These are phyloP conservation scores for Agaricus sinodeliciosus DNA, from an alignment of 768 basidiomycete genomes.

Conservation along the genomic window DNA sequence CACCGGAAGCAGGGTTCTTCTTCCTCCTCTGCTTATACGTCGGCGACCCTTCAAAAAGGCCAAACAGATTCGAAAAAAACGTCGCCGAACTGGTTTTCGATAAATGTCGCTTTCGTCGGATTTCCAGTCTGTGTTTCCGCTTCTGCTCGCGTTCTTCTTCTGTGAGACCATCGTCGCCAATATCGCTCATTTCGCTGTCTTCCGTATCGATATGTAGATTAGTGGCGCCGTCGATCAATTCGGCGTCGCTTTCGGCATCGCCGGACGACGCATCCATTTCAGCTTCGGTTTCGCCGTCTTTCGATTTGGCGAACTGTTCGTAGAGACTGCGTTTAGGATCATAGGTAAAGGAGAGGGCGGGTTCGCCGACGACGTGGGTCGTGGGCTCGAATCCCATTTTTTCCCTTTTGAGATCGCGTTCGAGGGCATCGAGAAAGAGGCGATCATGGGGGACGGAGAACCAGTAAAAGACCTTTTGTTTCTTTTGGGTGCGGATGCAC, in stretches of 20 bases:
- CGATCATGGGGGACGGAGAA: constrained; percentile 97
- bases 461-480: constrained; percentile 99
- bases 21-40: constrained; percentile 87
- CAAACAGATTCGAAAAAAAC: constrained; percentile 35
- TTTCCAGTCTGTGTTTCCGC: constrained; percentile 70
- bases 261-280: constrained; percentile 20
- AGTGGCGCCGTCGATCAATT: constrained; percentile 15
- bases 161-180: constrained; percentile 46
- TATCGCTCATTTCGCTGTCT: constrained; percentile 15
- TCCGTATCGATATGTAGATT: constrained; percentile 11
- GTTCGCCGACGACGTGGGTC: constrained; percentile 66
- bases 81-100: constrained; percentile 6
- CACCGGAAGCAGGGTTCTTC: constrained; percentile 42
- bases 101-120: constrained; percentile 15
- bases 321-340: constrained; percentile 81
- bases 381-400: constrained; percentile 87
- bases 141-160: constrained; percentile 87
- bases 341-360: constrained; percentile 83
- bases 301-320: constrained; percentile 71
- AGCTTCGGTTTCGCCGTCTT: constrained; percentile 31
- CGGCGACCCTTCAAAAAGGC: constrained; percentile 75
- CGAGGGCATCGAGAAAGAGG: constrained; percentile 93
- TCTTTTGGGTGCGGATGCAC: constrained; percentile 96
- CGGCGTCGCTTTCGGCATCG: constrained; percentile 17
- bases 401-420: constrained; percentile 93